Conservation (phyloP, 1,284 basidiomycete genomes). For the Cryptococcus sp. region DNA sequence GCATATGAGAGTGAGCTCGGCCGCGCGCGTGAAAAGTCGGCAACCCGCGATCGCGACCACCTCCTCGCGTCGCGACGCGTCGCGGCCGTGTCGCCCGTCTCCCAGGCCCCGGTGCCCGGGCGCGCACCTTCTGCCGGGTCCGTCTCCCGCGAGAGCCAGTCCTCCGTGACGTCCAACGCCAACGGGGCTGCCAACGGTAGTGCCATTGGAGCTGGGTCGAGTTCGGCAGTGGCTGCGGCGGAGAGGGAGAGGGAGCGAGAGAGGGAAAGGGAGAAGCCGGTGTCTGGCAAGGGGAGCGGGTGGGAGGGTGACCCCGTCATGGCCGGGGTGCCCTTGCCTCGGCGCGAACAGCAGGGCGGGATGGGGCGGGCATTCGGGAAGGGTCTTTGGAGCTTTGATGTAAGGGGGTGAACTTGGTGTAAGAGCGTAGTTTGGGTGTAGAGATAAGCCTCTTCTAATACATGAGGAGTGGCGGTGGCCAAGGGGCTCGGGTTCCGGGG, state of each 20-base stretch:
- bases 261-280: not conserved
- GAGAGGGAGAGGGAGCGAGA: constrained; percentile 1
- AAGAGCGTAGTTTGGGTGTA: not conserved
- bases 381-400: constrained; percentile 39
- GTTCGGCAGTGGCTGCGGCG: not conserved
- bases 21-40: constrained; percentile 16
- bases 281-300: not conserved
- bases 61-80: constrained; percentile 32
- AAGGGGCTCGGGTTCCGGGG: too few species aligned
- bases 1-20: constrained; percentile 1
- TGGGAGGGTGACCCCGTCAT: constrained; percentile 27
- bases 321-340: constrained; percentile 26
- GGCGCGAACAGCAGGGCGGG: constrained; percentile 20
- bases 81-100: constrained; percentile 29
- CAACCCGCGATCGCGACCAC: constrained; percentile 38
- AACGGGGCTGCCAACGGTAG: not conserved
- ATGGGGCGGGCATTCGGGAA: constrained; percentile 23
- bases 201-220: not conserved
- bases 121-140: not conserved
- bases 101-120: not conserved
- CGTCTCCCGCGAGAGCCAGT: not conserved
- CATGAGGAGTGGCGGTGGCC: too few species aligned
- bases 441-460: not conserved
- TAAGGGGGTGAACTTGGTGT: constrained; percentile 14
- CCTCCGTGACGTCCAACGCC: not conserved